These are phyloP conservation scores for Nepenthes gracilis DNA, from an alignment of 148 eudicot genomes.

Conservation along the genomic window DNA sequence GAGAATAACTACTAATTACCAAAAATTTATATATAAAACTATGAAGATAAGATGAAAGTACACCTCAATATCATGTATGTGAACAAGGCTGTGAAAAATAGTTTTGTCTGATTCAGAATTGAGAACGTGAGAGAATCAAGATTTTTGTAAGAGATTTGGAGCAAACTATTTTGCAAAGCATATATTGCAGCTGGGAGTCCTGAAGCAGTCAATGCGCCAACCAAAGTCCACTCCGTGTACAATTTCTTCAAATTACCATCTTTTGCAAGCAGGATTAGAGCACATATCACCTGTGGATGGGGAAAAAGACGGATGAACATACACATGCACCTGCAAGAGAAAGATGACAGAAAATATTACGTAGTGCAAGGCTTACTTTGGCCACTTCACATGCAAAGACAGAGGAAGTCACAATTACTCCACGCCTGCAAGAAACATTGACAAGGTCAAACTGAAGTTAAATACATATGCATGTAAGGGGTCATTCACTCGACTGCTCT, in stretches of 20 bases:
- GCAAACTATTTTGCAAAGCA: slow-evolving; percentile 87
- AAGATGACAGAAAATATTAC: neutral
- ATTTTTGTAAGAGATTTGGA: slow-evolving; percentile 93
- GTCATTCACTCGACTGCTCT: no score
- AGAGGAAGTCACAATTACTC: slow-evolving; percentile 84
- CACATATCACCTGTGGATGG: slow-evolving; percentile 58
- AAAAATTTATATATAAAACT: no score
- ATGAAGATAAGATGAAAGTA: neutral
- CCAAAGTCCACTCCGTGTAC: slow-evolving; percentile 76
- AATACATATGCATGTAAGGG: no score
- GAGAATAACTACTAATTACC: no score
- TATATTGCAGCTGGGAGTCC: slow-evolving; percentile 96
- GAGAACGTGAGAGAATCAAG: slow-evolving; percentile 94
- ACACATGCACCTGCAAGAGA: neutral
- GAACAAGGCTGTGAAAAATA: slow-evolving; percentile 84
- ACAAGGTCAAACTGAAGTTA: neutral
- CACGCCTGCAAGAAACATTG: slow-evolving; percentile 39
- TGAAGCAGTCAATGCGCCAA: slow-evolving; percentile 71
- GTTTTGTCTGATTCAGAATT: slow-evolving; percentile 92
- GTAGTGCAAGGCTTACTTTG: slow-evolving; percentile 35
- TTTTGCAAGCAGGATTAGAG: slow-evolving; percentile 51
- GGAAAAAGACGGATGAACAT: neutral
- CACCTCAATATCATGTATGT: slow-evolving; percentile 80
- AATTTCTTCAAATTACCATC: slow-evolving; percentile 61
- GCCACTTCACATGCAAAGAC: slow-evolving; percentile 81